Evolutionary conservation across 805 yeast genomes (phyloP), one percentile per base, ranked within the genome.

Genomic region (Starmerella davenportii): DNA sequence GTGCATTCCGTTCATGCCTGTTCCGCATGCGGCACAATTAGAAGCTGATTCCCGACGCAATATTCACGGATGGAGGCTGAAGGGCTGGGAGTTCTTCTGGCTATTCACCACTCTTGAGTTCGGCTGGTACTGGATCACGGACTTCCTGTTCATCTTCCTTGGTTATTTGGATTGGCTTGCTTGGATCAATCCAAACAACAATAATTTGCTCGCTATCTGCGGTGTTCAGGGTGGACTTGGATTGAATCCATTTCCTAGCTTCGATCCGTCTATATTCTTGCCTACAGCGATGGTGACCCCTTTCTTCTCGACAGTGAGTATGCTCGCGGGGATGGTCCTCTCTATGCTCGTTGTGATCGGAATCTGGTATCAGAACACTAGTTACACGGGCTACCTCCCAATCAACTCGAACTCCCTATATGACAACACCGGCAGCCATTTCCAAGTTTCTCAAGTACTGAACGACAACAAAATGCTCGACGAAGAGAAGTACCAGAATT

Each of bases 41-140:
- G 38, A 33, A 3, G n/a, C 32, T 25, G 46, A 40, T 20, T 4
- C 24, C 20, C 32, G 41, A 8, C 41, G 38, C 17, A 39, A 29
- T 18, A 66, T 70, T 23, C 62, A 70, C 48, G 79, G 79, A 2
- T 74, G 81, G 81, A 64, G 52, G 27, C 61, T 74, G 31, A 58
- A 70, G 4, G 62, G 74, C 38, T 65, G 63, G 47, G 58, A 54
- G 39, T 67, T 72, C 46, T 74, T 75, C 56, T 45, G 62, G 30
- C 40, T 59, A 29, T 63, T 60, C 3, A 61, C 70, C 38, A 62
- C 62, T 2, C 61, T 68, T 36, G 37, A 48, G 16, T 73, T 74
- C 47, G 45, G 64, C 4, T 76, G 75, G 68, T 71, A 70, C 51
- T 75, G 77, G 72, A 57, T 77, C 48, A 82, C 84, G 2, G 77